A percentile compares a stretch with the other conserved stretches of the same genome.
Evolutionary conservation across 305 asterid species (phyloP).

Genomic region (Caryopteris hybrid): DNA sequence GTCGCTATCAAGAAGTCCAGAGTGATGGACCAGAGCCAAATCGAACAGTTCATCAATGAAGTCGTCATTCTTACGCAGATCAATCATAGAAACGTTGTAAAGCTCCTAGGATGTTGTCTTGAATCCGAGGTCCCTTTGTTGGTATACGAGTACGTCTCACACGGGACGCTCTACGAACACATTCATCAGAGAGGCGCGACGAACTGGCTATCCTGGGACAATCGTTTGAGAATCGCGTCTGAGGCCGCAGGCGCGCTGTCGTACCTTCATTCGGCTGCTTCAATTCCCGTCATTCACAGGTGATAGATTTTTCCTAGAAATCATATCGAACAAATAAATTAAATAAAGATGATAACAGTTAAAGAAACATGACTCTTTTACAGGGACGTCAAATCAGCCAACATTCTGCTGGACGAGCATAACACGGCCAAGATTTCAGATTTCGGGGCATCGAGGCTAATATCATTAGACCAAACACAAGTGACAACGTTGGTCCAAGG

Average conservation of each 20-base stretch:
- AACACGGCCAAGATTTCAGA: conserved; percentile 65
- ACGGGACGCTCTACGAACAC: conserved; percentile 54
- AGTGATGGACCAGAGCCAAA: conserved; percentile 44
- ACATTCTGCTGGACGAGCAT: conserved; percentile 48
- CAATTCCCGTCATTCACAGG: conserved; percentile 48
- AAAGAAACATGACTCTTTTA: too few species aligned
- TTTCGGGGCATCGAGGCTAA: conserved; percentile 67
- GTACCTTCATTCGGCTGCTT: conserved; percentile 66
- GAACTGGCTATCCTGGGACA: conserved; percentile 55
- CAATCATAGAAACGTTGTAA: conserved; percentile 60
- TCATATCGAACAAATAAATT: too few species aligned
- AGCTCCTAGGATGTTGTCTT: conserved; percentile 57
- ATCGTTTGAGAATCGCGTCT: conserved; percentile 51
- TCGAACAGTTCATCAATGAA: conserved; percentile 69
- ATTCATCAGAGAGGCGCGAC: conserved; percentile 27
- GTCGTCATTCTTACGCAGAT: conserved; percentile 60
- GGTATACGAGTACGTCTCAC: conserved; percentile 55
- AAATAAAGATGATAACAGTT: too few species aligned
- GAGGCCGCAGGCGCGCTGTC: conserved; percentile 60
- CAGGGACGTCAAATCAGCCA: conserved; percentile 68
- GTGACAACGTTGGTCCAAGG: conserved; percentile 77
- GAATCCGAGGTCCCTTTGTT: conserved; percentile 66
- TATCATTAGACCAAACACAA: conserved; percentile 57
- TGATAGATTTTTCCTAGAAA: too few species aligned
- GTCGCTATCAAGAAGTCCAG: conserved; percentile 64